These are phyloP conservation scores for Apiotrichum gracile DNA, from an alignment of 1,284 basidiomycete species.

Conservation along the genomic window DNA sequence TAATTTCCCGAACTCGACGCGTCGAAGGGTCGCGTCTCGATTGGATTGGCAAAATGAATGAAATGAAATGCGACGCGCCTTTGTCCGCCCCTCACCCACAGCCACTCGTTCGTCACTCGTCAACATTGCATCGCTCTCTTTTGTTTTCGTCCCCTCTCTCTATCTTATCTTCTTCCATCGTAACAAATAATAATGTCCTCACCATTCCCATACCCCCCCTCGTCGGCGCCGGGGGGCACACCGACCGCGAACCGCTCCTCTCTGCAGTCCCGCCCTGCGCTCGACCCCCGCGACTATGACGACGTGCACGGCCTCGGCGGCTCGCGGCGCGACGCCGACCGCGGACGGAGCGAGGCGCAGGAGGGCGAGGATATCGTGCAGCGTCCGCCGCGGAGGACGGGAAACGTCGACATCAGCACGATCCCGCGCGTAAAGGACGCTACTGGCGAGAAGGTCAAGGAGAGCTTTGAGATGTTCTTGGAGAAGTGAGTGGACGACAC, in stretches of 20 bases:
- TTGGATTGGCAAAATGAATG: too few relatives aligned
- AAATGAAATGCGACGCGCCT: too few relatives aligned
- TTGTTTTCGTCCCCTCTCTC: too few relatives aligned
- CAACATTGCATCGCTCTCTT: too few relatives aligned
- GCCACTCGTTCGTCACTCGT: too few relatives aligned
- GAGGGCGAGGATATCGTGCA: constrained; percentile 5
- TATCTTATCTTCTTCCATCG: too few relatives aligned
- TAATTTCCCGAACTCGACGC: too few relatives aligned
- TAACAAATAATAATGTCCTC: constrained; percentile 23
- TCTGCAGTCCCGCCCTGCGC: constrained; percentile 23
- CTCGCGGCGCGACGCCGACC: constrained; percentile 10
- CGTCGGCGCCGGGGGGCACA: constrained; percentile 26
- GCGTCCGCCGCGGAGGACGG: background rate
- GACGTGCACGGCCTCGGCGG: constrained; percentile 41
- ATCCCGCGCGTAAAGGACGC: constrained; percentile 83
- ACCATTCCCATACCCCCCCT: constrained; percentile 31
- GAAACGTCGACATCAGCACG: constrained; percentile 51
- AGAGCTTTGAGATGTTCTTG: constrained; percentile 83
- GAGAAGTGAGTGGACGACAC: constrained; percentile 62
- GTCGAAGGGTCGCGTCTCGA: too few relatives aligned
- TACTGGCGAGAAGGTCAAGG: constrained; percentile 85
- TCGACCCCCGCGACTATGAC: constrained; percentile 40
- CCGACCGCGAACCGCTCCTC: constrained; percentile 26
- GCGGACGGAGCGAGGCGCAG: constrained; percentile 4
- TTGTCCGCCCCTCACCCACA: too few relatives aligned